Evolutionary conservation across 2,329 filamentous ascomycete species (phyloP).

Genomic region (Alternaria sp.): DNA sequence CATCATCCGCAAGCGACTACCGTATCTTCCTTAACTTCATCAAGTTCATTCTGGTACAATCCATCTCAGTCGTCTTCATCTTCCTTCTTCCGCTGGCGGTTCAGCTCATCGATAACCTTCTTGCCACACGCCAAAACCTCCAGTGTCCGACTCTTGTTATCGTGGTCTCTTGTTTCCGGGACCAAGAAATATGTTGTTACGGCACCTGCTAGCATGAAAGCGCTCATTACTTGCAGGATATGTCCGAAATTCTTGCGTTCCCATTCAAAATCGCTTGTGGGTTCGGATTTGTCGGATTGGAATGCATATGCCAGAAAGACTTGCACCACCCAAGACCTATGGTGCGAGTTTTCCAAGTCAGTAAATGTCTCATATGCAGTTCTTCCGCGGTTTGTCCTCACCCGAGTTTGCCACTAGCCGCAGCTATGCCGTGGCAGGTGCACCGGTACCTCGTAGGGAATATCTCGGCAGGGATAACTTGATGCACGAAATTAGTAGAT

Average conservation of each 20-base stretch:
- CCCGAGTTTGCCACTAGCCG: conserved; percentile 61
- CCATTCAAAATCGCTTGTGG: conserved; percentile 19
- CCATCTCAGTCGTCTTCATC: conserved; percentile 27
- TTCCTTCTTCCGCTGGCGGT: conserved; percentile 29
- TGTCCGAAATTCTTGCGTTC: conserved; percentile 39
- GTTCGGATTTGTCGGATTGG: conserved; percentile 13
- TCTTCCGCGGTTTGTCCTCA: not conserved
- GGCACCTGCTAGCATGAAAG: conserved; percentile 43
- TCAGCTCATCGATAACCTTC: conserved; percentile 39
- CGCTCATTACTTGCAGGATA: conserved; percentile 42
- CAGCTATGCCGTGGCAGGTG: conserved; percentile 61
- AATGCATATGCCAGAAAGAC: conserved; percentile 47
- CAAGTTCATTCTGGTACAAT: not conserved
- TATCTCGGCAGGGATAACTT: conserved; percentile 59
- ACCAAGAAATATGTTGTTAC: conserved; percentile 41
- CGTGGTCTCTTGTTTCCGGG: conserved; percentile 41
- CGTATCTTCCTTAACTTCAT: not conserved
- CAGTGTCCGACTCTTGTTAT: conserved; percentile 41
- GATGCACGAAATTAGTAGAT: not conserved
- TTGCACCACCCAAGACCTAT: conserved; percentile 51
- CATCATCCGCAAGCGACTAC: not conserved
- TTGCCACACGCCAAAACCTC: conserved; percentile 42
- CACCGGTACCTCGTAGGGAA: conserved; percentile 63
- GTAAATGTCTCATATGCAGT: not conserved
- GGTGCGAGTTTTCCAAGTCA: not conserved